Conservation (phyloP, 768 basidiomycete genomes). For the Hirschioporus abietinus region DNA sequence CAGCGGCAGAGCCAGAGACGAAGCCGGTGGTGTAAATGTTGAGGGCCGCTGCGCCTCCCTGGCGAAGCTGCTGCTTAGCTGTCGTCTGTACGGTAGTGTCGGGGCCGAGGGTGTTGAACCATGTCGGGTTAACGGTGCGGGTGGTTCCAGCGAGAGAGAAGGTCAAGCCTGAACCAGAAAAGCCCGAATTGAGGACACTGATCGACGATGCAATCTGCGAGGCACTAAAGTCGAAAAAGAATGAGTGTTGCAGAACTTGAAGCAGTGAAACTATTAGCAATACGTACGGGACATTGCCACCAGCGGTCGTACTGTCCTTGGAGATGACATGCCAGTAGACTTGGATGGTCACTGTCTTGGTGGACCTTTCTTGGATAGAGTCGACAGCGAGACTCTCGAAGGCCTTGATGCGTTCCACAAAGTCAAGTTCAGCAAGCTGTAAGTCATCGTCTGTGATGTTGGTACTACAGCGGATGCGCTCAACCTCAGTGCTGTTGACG, state of each 20-base stretch:
- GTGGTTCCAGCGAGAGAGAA: conserved; percentile 38
- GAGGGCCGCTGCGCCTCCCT: conserved; percentile 34
- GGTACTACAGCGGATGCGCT: conserved; percentile 28
- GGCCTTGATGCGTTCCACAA: conserved; percentile 18
- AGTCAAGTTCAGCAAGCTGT: conserved; percentile 34
- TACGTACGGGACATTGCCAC: conserved; percentile 39
- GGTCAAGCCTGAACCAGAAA: conserved; percentile 29
- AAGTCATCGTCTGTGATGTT: conserved; percentile 31
- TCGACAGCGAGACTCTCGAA: conserved; percentile 28
- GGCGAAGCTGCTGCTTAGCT: conserved; percentile 44
- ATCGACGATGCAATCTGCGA: conserved; percentile 37
- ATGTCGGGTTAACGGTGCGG: conserved; percentile 38
- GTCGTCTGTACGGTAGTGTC: conserved; percentile 28
- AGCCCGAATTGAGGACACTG: conserved; percentile 36
- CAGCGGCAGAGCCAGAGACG: conserved; percentile 30
- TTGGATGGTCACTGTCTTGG: conserved; percentile 23
- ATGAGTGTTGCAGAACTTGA: background rate
- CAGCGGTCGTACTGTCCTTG: conserved; percentile 30
- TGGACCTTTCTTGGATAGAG: conserved; percentile 4
- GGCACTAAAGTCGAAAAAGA: background rate
- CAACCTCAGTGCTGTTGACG: conserved; percentile 16
- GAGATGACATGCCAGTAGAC: conserved; percentile 42
- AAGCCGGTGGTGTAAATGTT: conserved; percentile 52
- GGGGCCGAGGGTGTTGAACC: conserved; percentile 43
- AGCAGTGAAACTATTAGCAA: background rate